Evolutionary conservation across 2,329 filamentous ascomycete species (phyloP), one percentile per base, ranked within the genome.

Genomic region (Beauveria sp.): DNA sequence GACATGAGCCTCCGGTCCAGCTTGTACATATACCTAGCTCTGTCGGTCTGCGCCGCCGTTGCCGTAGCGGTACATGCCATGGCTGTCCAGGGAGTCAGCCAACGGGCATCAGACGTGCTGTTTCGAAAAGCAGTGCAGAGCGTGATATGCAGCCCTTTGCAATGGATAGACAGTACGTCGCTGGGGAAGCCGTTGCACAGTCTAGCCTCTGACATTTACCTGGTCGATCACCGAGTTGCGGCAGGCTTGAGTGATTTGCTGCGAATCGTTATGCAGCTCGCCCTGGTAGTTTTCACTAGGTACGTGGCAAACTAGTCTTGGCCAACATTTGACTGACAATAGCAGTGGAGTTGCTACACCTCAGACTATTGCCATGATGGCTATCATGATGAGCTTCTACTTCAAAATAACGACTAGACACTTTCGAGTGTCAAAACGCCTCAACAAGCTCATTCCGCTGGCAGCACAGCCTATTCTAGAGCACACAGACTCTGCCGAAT

Each of bases 281-380:
- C 50, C 7, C 20, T 61, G 9, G 88, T 90, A 14, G 34, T 61
- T 18, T 24, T 61, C 24, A 61, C 59, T 12, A 50, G 59, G 59
- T 56, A 31, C 40, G 59, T 28, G 18, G 2, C 28, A 26, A 38
- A 20, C 7, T 6, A 20, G 10, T 16, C 12, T 7, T 46, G 48
- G 6, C 5, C 12, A 8, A 31, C 14, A 31, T 18, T 16, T 49
- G 14, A 31, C 59, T 61, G 7, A 61, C 31, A n/a, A 9, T 3
- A 26, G 12, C 18, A 61, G 59, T 22, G 50, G 31, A 20, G n/a
- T 43, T 8, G 26, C 51, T n/a, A 34, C 42, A 12, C 59, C 51
- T 9, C 31, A 50, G 18, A 61, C 51, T 12, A 31, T 54, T 22
- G 51, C 34, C 10, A 34, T 61, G 50, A 50, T 54, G 42, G 42